Evolutionary conservation across 2,329 filamentous ascomycete species (phyloP).

Genomic region (Neocatenulostroma microsporum): DNA sequence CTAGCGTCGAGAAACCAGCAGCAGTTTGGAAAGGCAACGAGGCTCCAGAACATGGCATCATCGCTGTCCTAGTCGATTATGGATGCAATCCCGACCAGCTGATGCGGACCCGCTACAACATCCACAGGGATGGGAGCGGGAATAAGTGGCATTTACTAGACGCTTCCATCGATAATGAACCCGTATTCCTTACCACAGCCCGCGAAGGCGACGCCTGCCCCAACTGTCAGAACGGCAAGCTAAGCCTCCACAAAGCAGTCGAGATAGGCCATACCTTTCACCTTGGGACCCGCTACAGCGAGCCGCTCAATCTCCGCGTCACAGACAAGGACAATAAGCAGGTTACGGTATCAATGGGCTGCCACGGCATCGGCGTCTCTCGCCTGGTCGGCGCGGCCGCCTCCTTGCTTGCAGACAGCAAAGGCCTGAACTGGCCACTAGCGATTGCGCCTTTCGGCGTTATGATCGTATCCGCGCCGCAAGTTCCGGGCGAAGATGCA

Average conservation of each 20-base stretch:
- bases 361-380: constrained; percentile 89
- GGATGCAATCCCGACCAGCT: too few species aligned
- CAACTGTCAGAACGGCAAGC: constrained; percentile 53
- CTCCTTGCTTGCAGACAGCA: constrained; percentile 61
- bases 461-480: constrained; percentile 49
- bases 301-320: constrained; percentile 61
- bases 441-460: constrained; percentile 79
- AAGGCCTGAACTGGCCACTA: constrained; percentile 80
- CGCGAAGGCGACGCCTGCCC: constrained; percentile 65
- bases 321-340: constrained; percentile 28
- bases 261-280: constrained; percentile 95
- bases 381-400: constrained; percentile 83
- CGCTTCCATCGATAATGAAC: constrained; percentile 14
- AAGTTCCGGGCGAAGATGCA: constrained; percentile 12
- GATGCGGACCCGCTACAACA: too few species aligned
- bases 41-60: too few species aligned
- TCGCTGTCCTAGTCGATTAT: too few species aligned
- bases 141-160: too few species aligned
- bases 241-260: constrained; percentile 65
- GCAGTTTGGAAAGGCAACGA: background rate
- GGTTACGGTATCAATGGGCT: constrained; percentile 80
- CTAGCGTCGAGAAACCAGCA: background rate
- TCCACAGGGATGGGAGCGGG: too few species aligned
- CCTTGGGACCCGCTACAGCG: constrained; percentile 80
- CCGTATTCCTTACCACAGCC: constrained; percentile 58